Base-by-base conservation (phyloP, 2,329 filamentous ascomycete species). In the Fusarium sp. region DNA sequence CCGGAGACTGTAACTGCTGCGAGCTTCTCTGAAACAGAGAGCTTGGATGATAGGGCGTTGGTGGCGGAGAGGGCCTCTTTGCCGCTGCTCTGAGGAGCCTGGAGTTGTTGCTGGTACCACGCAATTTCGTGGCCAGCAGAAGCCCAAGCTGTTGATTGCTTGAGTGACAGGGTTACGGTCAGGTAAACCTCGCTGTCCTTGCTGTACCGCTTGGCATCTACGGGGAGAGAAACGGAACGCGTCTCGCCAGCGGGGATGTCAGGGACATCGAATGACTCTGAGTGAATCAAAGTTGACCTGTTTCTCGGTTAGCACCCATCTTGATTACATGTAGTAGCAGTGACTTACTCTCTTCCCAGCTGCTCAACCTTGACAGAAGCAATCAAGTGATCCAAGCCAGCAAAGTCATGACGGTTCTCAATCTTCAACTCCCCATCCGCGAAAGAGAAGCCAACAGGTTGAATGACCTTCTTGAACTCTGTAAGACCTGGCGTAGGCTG, bases 381-480 rank as follows among this genome's bases (percentile, higher is more conserved):
- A 2, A 68, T 67, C 10, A 86, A 73, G 53, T 85, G 78, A 19
- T 78, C 75, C 7, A 86, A 72, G 0, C 76, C 77, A 14, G 77
- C 63, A 72, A 85, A 88, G 65, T 86, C 79, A 72, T 86, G 83
- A n/a, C 78, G 75, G 57, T 86, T 87, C 49, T 79, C 75, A 5
- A 87, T 62, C 12, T 75, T 65, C 2, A 87, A 65, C 21, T 76
- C 73, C 3, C 76, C 74, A 4, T 73, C 76, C 12, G 78, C 71
- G 2, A 82, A 69, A 2, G 73, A 74, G 19, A 84, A 76, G 4
- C 77, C 74, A 4, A 89, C 81, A 0, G 87, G 88, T 63, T 87
- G 82, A 39, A 87, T 84, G 3, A 83, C 83, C 73, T 86, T 88
- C 70, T 87, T 87, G 40, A 83, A 80, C 70, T 90, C 87, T 3